Percentiles rank a stretch among this genome's conserved stretches.
Conservation (phyloP, 306 rosid species). For the Comarum palustre region DNA sequence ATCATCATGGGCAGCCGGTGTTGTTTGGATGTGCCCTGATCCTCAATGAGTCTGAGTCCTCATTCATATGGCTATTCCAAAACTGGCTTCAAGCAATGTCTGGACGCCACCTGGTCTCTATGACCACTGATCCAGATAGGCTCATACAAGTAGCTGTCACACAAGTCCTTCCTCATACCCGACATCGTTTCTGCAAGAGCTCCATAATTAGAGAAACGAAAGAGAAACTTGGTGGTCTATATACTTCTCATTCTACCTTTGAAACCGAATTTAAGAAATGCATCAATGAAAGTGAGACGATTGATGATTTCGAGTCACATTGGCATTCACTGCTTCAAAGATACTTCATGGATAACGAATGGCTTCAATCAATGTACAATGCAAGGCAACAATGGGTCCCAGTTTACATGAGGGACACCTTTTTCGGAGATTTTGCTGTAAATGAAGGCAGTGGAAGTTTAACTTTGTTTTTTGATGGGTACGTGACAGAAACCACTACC, state of each 20-base stretch:
- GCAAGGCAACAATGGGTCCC: constrained; percentile 80
- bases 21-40: constrained; percentile 76
- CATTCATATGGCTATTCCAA: constrained; percentile 67
- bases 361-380: constrained; percentile 78
- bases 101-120: constrained; percentile 60
- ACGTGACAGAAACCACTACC: constrained; percentile 66
- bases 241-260: constrained; percentile 58
- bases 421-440: constrained; percentile 62
- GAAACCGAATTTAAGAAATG: constrained; percentile 61
- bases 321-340: constrained; percentile 70
- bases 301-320: constrained; percentile 65
- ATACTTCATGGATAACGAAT: constrained; percentile 73
- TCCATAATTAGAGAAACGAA: constrained; percentile 58
- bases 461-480: constrained; percentile 70
- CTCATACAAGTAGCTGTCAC: constrained; percentile 60
- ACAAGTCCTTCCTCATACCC: constrained; percentile 63
- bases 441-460: constrained; percentile 46
- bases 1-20: constrained; percentile 80
- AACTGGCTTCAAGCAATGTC: constrained; percentile 84
- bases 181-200: constrained; percentile 67
- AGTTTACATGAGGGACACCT: constrained; percentile 62
- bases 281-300: constrained; percentile 53
- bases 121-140: constrained; percentile 70
- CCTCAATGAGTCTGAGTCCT: constrained; percentile 59
- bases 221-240: constrained; percentile 58